Evolutionary conservation across 1,139 yeast genomes (phyloP), one percentile per base, ranked within the genome.

Genomic region (Sugiyamaella paludigena): DNA sequence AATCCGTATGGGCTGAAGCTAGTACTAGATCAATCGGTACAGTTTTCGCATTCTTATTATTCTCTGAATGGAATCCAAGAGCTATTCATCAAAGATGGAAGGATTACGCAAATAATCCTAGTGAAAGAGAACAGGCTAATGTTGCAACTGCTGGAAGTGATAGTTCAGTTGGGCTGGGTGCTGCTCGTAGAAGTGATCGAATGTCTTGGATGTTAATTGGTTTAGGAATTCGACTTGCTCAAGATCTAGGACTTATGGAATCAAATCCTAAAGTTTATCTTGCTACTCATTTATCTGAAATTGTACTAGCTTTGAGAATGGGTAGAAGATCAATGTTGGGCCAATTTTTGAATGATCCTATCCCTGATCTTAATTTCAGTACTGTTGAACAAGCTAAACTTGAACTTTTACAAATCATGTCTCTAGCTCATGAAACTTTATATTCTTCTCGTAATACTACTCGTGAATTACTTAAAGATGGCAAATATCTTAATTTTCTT

Each of bases 191-290:
- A 60, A 83, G 92, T 58, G 91, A 87, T 63, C 76, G 96, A 41
- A 85, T 88, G 92, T 85, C 95, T 0, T 89, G 96, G 92, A 85
- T 88, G 92, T 76, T 88, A 54, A 83, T 87, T 48, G 97, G 97
- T 4, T 81, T 87, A 2, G 91, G 95, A 0, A 86, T 87, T 2
- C 73, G 97, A 48, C 69, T 91, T 40, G 95, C 96, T 2, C 95
- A 88, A 64, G 94, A 88, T 65, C 80, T 87, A 79, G 89, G 88
- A 6, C 77, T 85, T 57, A 81, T 85, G 75, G 88, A 86, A 47
- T 78, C 81, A 13, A 80, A 86, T 55, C 75, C 91, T 10, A 78
- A 84, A 57, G 81, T 89, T 2, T 87, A 84, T 60, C 72, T 88
- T 50, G 96, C 96, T 0, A 81, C 95, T 0, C 96, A 88, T 65